phyloP scores from a whole-genome alignment of 768 basidiomycete genomes.

The Hemileccinum rubropunctum region DNA sequence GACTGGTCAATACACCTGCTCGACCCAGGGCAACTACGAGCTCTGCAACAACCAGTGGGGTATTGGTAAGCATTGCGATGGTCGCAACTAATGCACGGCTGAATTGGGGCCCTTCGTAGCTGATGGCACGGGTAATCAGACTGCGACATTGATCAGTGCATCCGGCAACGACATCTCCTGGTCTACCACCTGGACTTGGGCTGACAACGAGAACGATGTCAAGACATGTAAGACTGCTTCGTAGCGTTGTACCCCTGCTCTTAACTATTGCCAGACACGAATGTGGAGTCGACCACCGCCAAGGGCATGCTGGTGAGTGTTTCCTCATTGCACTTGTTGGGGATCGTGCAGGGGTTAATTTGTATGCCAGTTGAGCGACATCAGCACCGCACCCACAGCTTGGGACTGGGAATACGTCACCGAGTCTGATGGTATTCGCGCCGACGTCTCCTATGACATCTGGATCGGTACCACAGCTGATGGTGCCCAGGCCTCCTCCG shows the following conservation, averaged over 20 bases:
- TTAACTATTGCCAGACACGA: slow-evolving; percentile 40
- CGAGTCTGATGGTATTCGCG: slow-evolving; percentile 44
- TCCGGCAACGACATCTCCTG: slow-evolving; percentile 45
- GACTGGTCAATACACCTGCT: slow-evolving; percentile 43
- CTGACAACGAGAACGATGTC: slow-evolving; percentile 47
- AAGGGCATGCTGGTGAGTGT: slow-evolving; percentile 45
- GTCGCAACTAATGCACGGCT: not conserved
- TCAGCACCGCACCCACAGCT: slow-evolving; percentile 45
- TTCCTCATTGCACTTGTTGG: not conserved
- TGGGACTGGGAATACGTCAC: slow-evolving; percentile 52
- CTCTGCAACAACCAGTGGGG: slow-evolving; percentile 64
- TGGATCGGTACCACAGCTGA: slow-evolving; percentile 46
- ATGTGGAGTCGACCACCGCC: slow-evolving; percentile 43
- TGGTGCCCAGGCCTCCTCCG: slow-evolving; percentile 44
- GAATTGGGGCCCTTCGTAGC: slow-evolving; percentile 21
- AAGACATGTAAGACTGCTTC: slow-evolving; percentile 47
- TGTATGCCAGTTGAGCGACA: slow-evolving; percentile 35
- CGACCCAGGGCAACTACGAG: slow-evolving; percentile 44
- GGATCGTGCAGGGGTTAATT: not conserved
- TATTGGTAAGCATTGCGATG: slow-evolving; percentile 28
- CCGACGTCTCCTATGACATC: slow-evolving; percentile 58
- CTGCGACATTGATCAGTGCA: slow-evolving; percentile 42
- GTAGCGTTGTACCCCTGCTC: not conserved
- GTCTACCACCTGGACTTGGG: slow-evolving; percentile 54
- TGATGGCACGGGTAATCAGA: slow-evolving; percentile 47